Base-by-base conservation (phyloP, 805 yeast genomes). In the Dipodascus geniculatus region DNA sequence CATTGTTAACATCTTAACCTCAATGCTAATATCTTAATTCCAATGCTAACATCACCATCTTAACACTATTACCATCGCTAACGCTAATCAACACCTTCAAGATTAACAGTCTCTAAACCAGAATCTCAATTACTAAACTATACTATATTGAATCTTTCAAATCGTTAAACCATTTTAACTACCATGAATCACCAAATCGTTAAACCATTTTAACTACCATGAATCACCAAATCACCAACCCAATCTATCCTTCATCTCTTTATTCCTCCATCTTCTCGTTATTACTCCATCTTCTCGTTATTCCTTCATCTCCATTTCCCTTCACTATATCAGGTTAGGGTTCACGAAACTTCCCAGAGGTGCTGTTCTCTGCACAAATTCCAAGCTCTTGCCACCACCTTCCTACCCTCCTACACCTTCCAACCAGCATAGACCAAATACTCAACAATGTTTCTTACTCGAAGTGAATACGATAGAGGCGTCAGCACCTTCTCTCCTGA, bases 391-490 rank as follows among this genome's bases (percentile, higher is more conserved):
- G 44, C 44, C 44, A 38, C 44, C 44, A 38, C 44, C 44, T 6
- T 6, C 33, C 33, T 28, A 6, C 33, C 11, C 6, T 11, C 33
- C 33, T 6, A 28, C 6, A 28, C 33, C 11, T 6, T 17, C 11
- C 17, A n/a, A 38, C 14, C 44, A n/a, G 44, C 44, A 38, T 38
- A n/a, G 20, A 38, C 20, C n/a, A n/a, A 3, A 38, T 38, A 38
- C 11, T 38, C 19, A 6, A 57, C 54, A 52, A 93, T 93, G 99
- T 93, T 93, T 72, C 79, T 93, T 61, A 93, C 99, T n/a, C 85
- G 99, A 83, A 86, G 96, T 73, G 99, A 93, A 76, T 93, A 93
- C 70, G 99, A 93, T 68, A 85, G 99, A 70, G 99, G 99, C 58
- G 99, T 93, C 51, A 85, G 95, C 65, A 95, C 99, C 6, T 93